Evolutionary conservation across 208 protist genomes (phyloP).

Genomic region (Acanthamoeba royreba): DNA sequence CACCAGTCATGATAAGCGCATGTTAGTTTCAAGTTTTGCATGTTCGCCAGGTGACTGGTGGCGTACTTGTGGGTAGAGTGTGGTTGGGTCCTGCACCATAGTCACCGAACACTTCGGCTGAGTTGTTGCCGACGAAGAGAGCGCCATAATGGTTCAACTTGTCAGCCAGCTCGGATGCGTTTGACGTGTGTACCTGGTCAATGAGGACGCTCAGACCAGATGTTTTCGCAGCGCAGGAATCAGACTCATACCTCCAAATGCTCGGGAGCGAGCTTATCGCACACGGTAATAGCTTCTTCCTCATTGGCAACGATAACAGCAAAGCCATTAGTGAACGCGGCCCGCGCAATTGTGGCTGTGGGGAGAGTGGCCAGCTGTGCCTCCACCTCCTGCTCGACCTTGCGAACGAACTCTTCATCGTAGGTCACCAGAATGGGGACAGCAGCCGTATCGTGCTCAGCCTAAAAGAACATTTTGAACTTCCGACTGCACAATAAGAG

Average conservation of each 20-base stretch:
- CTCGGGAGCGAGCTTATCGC: conserved; percentile 73
- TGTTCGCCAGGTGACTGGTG: no score
- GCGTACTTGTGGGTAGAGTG: conserved; percentile 61
- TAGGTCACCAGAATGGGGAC: conserved; percentile 68
- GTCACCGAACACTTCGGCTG: conserved; percentile 69
- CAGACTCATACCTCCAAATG: no score
- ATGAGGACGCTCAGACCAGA: no score
- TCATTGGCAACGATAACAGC: conserved; percentile 43
- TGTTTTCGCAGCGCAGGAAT: no score
- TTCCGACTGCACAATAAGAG: no score
- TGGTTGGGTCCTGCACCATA: conserved; percentile 72
- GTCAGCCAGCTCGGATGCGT: background rate
- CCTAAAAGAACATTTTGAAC: no score
- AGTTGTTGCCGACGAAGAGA: conserved; percentile 66
- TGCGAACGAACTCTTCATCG: conserved; percentile 47
- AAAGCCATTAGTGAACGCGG: conserved; percentile 46
- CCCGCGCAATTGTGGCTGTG: conserved; percentile 50
- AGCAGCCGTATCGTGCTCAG: conserved; percentile 77
- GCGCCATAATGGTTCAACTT: conserved; percentile 53
- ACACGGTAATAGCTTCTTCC: conserved; percentile 68
- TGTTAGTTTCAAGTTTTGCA: no score
- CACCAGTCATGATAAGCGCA: background rate
- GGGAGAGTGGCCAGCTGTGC: conserved; percentile 59
- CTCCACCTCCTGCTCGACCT: conserved; percentile 59
- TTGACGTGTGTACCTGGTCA: conserved; percentile 64